Base-by-base conservation (phyloP, 2,329 filamentous ascomycete genomes). In the Bipolaris gigantea region DNA sequence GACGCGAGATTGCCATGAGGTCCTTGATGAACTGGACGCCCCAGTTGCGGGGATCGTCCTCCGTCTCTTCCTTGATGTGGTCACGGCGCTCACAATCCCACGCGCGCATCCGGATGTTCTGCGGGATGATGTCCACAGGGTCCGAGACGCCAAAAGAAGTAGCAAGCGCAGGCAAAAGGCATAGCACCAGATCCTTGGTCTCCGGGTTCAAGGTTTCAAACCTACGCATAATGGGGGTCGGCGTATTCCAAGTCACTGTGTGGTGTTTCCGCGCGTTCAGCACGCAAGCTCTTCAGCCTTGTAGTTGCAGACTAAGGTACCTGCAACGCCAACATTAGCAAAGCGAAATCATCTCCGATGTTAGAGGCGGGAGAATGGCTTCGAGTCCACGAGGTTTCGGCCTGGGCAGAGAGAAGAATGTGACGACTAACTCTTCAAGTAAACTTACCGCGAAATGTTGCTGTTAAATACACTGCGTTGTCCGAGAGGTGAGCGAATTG, bases 21-120 rank as follows among this genome's bases (percentile, higher is more conserved):
- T 70, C 65, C 45, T 70, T 71, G 46, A 73, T 65, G n/a, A 73
- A 72, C 48, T 72, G 69, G 13, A 73, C 68, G 15, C 70, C 71
- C 71, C 71, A 73, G 50, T 73, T 71, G 35, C 71, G 69, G 5
- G 69, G 63, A 39, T 73, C 69, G 27, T 72, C 64, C 53, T 73
- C 71, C 0, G 69, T 63, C 53, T 72, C 30, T 46, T 64, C 57
- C 42, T 65, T 67, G 60, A 72, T 71, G 50, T 73, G 69, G 16
- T 73, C 69, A 18, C 69, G 65, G 13, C 69, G 61, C 23, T 72
- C 69, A 32, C 67, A 69, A 55, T 73, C 71, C 69, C 70, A 73
- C 8, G 56, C 54, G n/a, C 71, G 69, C 70, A 73, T 73, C 40
- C 70, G 68, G 32, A 73, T 73, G n/a, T 73, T 67, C 25, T 65